Base-by-base conservation (phyloP, 2,329 filamentous ascomycete genomes). In the Trichoderma guizhouense region DNA sequence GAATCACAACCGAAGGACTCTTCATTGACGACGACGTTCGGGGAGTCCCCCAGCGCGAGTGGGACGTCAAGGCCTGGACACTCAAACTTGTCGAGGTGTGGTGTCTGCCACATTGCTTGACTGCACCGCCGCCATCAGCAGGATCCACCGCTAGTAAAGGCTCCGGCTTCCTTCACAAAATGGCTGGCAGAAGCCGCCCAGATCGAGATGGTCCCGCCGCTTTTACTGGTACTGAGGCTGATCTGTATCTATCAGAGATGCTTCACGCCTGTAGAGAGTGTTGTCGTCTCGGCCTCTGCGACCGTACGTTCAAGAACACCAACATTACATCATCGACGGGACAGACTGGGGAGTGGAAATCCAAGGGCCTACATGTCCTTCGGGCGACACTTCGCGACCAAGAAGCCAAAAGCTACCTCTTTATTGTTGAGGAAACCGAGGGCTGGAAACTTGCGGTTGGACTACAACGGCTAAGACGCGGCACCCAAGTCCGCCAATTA, bases 11-110 rank as follows among this genome's bases (percentile, higher is more conserved):
- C 1, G 95, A 97, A 81, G 96, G 96, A 21, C 87, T 98, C 69
- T 98, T 98, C 83, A 96, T 99, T 79, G 96, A 99, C 80, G 96
- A 99, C 81, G 96, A 98, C 80, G 89, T 98, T 67, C 91, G 95
- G 58, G 90, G 91, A 73, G 93, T 98, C 18, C 91, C 93, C n/a
- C 94, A 98, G 82, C 90, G 96, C 72, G 96, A 99, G 83, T 99
- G 96, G 96, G 96, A 99, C 81, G 90, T 98, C 79, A 98, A 98
- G 82, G 95, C 95, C 30, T 98, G 96, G 96, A 97, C 94, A 57
- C 88, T 99, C 83, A 98, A 97, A 83, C 85, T 92, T 75, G 90
- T 97, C 81, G 96, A 98, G 88, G 91, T 96, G 85, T 93, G 92
- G 89, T 94, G 91, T 80, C 89, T 90, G 78, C 86, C 88, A 78